Percentiles rank a stretch among this genome's conserved stretches.
Evolutionary conservation across 305 asterid genomes (phyloP).

Genomic region (Solanum hybrid): DNA sequence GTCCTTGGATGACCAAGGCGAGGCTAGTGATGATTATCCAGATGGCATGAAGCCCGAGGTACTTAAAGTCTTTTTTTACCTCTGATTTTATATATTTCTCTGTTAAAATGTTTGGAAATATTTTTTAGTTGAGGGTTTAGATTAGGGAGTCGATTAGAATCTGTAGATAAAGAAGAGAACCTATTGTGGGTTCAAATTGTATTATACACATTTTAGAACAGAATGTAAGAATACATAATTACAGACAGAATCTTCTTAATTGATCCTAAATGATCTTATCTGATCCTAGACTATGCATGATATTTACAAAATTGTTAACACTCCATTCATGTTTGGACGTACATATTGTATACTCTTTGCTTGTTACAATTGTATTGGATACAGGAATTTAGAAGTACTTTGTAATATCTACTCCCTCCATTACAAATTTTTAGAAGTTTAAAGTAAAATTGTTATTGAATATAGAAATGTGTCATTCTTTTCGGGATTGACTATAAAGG

Average conservation of each 20-base stretch:
- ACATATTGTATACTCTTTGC: background rate
- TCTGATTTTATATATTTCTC: background rate
- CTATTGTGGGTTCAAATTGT: background rate
- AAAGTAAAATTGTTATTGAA: background rate
- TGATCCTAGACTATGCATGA: background rate
- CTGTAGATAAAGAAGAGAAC: background rate
- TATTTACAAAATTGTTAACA: background rate
- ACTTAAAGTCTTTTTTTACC: background rate
- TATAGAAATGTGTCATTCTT: background rate
- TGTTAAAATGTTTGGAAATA: background rate
- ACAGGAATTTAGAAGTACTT: background rate
- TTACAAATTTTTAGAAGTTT: background rate
- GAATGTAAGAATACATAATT: background rate
- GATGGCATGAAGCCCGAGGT: slow-evolving; percentile 63
- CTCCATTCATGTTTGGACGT: background rate
- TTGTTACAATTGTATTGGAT: background rate
- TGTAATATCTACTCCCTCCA: background rate
- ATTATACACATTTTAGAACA: background rate
- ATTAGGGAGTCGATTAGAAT: background rate
- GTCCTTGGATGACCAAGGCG: slow-evolving; percentile 43
- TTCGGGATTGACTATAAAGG: background rate
- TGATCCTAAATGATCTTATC: background rate
- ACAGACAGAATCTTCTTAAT: background rate
- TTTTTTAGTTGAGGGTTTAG: background rate
- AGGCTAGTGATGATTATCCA: slow-evolving; percentile 61